Percentiles rank a stretch among this genome's conserved stretches.
These are phyloP conservation scores for Lasiosphaeris hirsuta DNA, from an alignment of 495 filamentous ascomycete species.

Conservation along the genomic window DNA sequence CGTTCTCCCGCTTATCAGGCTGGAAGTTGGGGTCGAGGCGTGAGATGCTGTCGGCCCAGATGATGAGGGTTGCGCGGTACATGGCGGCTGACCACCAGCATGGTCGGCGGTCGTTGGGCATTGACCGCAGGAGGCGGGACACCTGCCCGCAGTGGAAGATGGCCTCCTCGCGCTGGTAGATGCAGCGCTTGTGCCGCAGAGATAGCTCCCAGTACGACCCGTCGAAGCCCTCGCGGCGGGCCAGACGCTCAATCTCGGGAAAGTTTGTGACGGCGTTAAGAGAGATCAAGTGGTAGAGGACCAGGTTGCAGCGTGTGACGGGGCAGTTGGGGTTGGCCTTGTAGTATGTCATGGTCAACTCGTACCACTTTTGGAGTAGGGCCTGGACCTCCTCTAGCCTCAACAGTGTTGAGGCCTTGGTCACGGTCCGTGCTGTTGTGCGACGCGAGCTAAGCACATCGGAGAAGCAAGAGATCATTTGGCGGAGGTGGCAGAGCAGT, in stretches of 20 bases:
- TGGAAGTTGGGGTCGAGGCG: slow-evolving; percentile 35
- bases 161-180: slow-evolving; percentile 52
- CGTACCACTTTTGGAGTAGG: slow-evolving; percentile 57
- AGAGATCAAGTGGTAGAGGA: slow-evolving; percentile 61
- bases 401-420: slow-evolving; percentile 47
- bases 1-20: slow-evolving; percentile 17
- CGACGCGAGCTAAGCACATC: slow-evolving; percentile 33
- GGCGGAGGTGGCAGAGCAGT: slow-evolving; percentile 46
- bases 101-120: slow-evolving; percentile 43
- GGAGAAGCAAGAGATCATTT: slow-evolving; percentile 47
- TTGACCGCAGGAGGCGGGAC: slow-evolving; percentile 45
- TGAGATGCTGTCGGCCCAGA: slow-evolving; percentile 46
- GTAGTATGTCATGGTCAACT: slow-evolving; percentile 40
- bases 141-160: slow-evolving; percentile 61
- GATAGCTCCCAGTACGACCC: slow-evolving; percentile 46
- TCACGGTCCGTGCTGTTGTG: slow-evolving; percentile 35
- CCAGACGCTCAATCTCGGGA: slow-evolving; percentile 55
- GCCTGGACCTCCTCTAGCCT: slow-evolving; percentile 54
- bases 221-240: slow-evolving; percentile 50
- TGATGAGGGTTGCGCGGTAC: slow-evolving; percentile 50
- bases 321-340: slow-evolving; percentile 36
- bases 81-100: slow-evolving; percentile 54
- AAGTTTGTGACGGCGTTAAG: slow-evolving; percentile 59
- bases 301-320: slow-evolving; percentile 51
- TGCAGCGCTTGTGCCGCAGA: slow-evolving; percentile 48